Percentiles rank a stretch among this genome's conserved stretches.
Evolutionary conservation across 352 stramenopile genomes (phyloP).

Genomic region (Globisporangium sylvaticum): DNA sequence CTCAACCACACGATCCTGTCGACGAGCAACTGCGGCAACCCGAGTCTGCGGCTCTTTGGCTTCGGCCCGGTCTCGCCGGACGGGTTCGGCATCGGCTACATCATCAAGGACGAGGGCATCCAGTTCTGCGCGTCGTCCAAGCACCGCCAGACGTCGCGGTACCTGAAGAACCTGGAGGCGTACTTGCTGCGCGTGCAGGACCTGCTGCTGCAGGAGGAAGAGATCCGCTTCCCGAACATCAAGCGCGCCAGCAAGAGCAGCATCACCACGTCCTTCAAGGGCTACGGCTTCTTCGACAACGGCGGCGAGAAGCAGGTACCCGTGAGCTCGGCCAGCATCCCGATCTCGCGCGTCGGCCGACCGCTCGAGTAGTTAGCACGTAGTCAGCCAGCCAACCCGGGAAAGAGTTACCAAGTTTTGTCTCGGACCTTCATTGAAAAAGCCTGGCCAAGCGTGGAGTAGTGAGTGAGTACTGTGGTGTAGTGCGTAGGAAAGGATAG

Average conservation of each 20-base stretch:
- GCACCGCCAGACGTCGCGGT: constrained; percentile 80
- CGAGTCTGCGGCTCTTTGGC: constrained; percentile 91
- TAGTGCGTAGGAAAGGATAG: too few species aligned
- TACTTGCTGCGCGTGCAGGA: constrained; percentile 80
- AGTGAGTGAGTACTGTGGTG: too few species aligned
- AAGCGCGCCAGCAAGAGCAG: constrained; percentile 42
- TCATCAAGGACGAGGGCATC: constrained; percentile 95
- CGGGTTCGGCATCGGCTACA: constrained; percentile 96
- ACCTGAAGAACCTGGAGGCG: constrained; percentile 76
- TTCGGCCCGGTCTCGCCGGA: constrained; percentile 92
- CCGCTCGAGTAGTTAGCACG: constrained; percentile 1
- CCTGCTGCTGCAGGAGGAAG: constrained; percentile 72
- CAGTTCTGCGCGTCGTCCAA: constrained; percentile 84
- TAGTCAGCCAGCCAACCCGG: not conserved
- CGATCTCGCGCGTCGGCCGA: constrained; percentile 11
- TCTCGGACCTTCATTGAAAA: not conserved
- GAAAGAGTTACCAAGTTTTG: not conserved
- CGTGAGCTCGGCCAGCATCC: constrained; percentile 5
- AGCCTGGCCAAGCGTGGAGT: too few species aligned
- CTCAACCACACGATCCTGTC: constrained; percentile 95
- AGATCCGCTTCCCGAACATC: constrained; percentile 69
- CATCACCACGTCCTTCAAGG: constrained; percentile 46
- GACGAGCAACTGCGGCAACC: constrained; percentile 96
- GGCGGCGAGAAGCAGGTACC: constrained; percentile 8
- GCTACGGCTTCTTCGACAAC: constrained; percentile 79